phyloP scores from a whole-genome alignment of 306 rosid species.

The Ceratonia siliqua region DNA sequence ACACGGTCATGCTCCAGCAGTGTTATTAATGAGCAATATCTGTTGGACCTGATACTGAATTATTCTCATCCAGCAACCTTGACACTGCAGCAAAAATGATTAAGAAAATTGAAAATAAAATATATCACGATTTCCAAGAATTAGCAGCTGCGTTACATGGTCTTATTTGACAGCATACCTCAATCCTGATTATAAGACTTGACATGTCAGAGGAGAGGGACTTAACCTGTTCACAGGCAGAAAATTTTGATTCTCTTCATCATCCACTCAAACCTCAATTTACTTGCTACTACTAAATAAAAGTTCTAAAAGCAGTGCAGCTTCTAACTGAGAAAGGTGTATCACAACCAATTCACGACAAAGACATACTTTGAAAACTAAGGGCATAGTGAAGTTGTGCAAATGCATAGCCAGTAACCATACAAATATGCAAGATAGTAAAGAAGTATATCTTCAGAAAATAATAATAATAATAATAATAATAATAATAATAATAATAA shows the following conservation, averaged over 20 bases:
- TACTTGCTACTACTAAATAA: not conserved
- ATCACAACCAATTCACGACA: not conserved
- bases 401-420: not conserved
- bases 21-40: constrained; percentile 58
- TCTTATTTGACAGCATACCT: constrained; percentile 52
- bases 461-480: too few relatives aligned
- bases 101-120: constrained; percentile 19
- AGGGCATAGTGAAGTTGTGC: not conserved
- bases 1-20: constrained; percentile 52
- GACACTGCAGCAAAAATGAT: constrained; percentile 59
- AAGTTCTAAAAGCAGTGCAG: not conserved
- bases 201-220: constrained; percentile 95
- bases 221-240: constrained; percentile 72
- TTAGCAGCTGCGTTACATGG: constrained; percentile 27
- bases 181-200: constrained; percentile 76
- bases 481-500: too few relatives aligned
- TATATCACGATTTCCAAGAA: not conserved
- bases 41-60: constrained; percentile 39
- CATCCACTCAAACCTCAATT: not conserved
- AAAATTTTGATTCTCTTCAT: not conserved
- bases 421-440: not conserved
- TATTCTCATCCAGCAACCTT: constrained; percentile 78
- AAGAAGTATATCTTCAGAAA: not conserved
- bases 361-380: not conserved
- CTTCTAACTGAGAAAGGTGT: not conserved